phyloP scores from a whole-genome alignment of 1,284 basidiomycete genomes.

The Heterobasidion occidentale region DNA sequence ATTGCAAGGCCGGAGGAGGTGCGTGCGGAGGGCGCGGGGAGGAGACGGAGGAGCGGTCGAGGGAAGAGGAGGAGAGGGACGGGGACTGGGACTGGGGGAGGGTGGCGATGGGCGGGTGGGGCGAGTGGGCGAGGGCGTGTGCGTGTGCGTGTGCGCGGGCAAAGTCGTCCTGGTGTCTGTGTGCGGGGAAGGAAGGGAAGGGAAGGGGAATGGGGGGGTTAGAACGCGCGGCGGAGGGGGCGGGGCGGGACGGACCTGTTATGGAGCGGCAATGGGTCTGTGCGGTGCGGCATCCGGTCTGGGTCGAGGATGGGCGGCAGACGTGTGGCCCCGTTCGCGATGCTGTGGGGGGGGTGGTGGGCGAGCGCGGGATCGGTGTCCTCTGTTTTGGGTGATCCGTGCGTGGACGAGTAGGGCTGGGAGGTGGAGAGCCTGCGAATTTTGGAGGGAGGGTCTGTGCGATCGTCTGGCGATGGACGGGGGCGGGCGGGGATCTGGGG shows the following conservation, averaged over 20 bases:
- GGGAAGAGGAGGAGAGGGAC: conserved; percentile 48
- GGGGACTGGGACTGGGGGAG: conserved; percentile 58
- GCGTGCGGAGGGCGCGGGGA: conserved; percentile 31
- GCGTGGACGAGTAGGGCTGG: too few relatives aligned
- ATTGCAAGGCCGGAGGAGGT: conserved; percentile 8
- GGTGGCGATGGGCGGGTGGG: conserved; percentile 47
- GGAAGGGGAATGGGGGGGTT: conserved; percentile 9
- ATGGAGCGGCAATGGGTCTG: conserved; percentile 34
- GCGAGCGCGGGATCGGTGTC: too few relatives aligned
- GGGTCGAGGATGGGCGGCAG: conserved; percentile 9
- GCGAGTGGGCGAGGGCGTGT: conserved; percentile 35
- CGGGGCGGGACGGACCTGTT: conserved; percentile 24
- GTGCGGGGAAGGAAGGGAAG: conserved; percentile 4
- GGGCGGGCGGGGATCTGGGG: too few relatives aligned
- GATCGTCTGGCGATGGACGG: too few relatives aligned
- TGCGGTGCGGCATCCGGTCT: conserved; percentile 34
- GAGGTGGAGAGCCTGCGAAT: too few relatives aligned
- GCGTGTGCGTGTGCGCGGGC: conserved; percentile 23
- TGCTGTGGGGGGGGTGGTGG: background rate
- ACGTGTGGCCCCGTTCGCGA: conserved; percentile 4
- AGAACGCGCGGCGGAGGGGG: conserved; percentile 8
- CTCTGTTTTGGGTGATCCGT: too few relatives aligned
- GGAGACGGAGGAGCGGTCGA: conserved; percentile 49
- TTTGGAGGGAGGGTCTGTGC: too few relatives aligned
- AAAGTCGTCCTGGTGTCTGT: conserved; percentile 33